A percentile compares a stretch with the other conserved stretches of the same genome.
Evolutionary conservation across 257 asterid genomes (phyloP).

Genomic region (Anisodus tanguticus): DNA sequence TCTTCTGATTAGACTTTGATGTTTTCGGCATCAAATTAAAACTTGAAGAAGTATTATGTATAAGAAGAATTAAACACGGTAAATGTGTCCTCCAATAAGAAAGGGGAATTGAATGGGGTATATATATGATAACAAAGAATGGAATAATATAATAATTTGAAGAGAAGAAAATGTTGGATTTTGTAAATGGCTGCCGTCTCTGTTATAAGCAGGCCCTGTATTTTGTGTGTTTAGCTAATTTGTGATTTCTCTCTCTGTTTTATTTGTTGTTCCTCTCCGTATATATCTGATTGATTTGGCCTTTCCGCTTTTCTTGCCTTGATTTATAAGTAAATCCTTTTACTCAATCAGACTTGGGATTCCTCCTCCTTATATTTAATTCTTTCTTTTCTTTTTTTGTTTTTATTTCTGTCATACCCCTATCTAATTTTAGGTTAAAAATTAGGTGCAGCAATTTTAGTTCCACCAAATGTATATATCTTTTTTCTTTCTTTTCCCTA

Average conservation of each 20-base stretch:
- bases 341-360: conserved; percentile 30
- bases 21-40: conserved; percentile 77
- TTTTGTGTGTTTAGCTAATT: not conserved
- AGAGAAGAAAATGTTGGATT: not conserved
- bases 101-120: not conserved
- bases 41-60: too few species aligned
- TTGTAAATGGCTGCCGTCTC: not conserved
- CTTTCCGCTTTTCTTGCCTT: conserved; percentile 39
- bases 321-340: not conserved
- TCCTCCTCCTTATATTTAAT: not conserved
- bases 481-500: too few species aligned
- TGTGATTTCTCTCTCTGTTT: conserved; percentile 43
- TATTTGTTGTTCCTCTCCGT: conserved; percentile 21
- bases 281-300: conserved; percentile 35
- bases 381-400: too few species aligned
- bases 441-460: not conserved
- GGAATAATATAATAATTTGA: not conserved
- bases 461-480: too few species aligned
- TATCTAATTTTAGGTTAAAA: not conserved
- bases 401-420: too few species aligned
- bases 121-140: not conserved
- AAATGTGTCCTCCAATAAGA: not conserved
- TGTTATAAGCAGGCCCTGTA: conserved; percentile 16
- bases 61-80: too few species aligned
- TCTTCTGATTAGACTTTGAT: conserved; percentile 48